Evolutionary conservation across 2,329 filamentous ascomycete genomes (phyloP).

Genomic region (Aspergillus fischeri): DNA sequence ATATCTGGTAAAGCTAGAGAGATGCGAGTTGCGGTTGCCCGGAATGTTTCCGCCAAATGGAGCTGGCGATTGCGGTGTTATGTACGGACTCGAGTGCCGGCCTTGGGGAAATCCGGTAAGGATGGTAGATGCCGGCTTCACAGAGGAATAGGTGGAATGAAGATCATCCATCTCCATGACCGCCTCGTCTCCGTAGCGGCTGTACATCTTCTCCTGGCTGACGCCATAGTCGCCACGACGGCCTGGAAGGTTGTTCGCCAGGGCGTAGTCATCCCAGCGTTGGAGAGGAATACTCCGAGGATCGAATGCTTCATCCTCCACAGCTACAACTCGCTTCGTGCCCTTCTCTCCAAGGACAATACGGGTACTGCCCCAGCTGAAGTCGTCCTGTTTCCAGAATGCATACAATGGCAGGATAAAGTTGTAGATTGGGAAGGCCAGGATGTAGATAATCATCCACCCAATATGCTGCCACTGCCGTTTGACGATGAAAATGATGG

Average conservation of each 20-base stretch:
- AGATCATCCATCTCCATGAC: conserved; percentile 96
- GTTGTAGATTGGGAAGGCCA: conserved; percentile 93
- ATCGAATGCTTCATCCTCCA: conserved; percentile 80
- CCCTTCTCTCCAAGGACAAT: conserved; percentile 94
- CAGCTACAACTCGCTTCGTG: conserved; percentile 81
- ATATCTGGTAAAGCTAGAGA: conserved; percentile 63
- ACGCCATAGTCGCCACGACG: conserved; percentile 66
- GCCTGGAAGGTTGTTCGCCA: conserved; percentile 80
- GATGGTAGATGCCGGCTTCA: conserved; percentile 79
- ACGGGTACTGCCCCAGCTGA: conserved; percentile 97
- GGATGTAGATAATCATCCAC: conserved; percentile 98
- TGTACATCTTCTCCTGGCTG: conserved; percentile 59
- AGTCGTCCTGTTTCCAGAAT: conserved; percentile 99
- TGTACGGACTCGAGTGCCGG: conserved; percentile 58
- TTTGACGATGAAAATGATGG: conserved; percentile 93
- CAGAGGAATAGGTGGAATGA: conserved; percentile 91
- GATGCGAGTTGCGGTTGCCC: conserved; percentile 62
- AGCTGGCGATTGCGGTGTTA: conserved; percentile 78
- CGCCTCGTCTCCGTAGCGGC: conserved; percentile 65
- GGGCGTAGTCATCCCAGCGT: conserved; percentile 94
- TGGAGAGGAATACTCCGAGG: conserved; percentile 90
- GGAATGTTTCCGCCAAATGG: conserved; percentile 57
- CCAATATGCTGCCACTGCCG: conserved; percentile 97
- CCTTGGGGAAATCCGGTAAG: conserved; percentile 73
- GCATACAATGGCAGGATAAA: conserved; percentile 91